These are phyloP conservation scores for Schwanniomyces polymorphus DNA, from an alignment of 805 yeast genomes.

Conservation along the genomic window DNA sequence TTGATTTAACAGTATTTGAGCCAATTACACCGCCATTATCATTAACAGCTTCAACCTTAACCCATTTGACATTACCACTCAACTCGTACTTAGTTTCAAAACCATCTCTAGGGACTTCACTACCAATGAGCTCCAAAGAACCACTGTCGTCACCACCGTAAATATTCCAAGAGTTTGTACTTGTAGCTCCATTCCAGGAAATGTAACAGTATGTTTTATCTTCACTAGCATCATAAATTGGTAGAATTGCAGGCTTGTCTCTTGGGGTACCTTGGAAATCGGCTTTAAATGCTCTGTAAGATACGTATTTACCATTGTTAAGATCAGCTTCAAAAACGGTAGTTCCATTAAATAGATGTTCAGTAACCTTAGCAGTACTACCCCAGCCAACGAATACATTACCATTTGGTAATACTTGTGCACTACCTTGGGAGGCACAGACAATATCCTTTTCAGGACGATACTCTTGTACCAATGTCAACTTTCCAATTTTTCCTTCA, in stretches of 20 bases:
- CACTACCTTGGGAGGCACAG: conserved; percentile 31
- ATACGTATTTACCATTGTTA: conserved; percentile 27
- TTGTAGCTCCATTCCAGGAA: conserved; percentile 42
- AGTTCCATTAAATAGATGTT: conserved; percentile 24
- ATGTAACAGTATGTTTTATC: conserved; percentile 22
- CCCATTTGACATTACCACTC: background rate
- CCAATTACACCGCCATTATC: background rate
- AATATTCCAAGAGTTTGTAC: conserved; percentile 29
- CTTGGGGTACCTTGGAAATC: conserved; percentile 34
- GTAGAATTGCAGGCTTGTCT: conserved; percentile 28
- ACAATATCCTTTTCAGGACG: conserved; percentile 21
- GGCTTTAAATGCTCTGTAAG: conserved; percentile 35
- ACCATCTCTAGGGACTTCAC: conserved; percentile 33
- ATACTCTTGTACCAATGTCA: conserved; percentile 22
- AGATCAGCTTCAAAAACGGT: conserved; percentile 29
- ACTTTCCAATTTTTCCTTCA: conserved; percentile 33
- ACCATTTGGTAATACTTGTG: conserved; percentile 31
- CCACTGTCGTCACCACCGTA: conserved; percentile 12
- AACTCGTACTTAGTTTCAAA: background rate
- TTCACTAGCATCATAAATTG: conserved; percentile 11
- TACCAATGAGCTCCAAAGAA: background rate
- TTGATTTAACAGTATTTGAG: background rate
- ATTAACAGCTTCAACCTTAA: background rate
- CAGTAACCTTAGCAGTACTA: conserved; percentile 38
- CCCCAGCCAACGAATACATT: conserved; percentile 39